Base-by-base conservation (phyloP, 2,329 filamentous ascomycete species). In the Pleochaeta shiraiana region DNA sequence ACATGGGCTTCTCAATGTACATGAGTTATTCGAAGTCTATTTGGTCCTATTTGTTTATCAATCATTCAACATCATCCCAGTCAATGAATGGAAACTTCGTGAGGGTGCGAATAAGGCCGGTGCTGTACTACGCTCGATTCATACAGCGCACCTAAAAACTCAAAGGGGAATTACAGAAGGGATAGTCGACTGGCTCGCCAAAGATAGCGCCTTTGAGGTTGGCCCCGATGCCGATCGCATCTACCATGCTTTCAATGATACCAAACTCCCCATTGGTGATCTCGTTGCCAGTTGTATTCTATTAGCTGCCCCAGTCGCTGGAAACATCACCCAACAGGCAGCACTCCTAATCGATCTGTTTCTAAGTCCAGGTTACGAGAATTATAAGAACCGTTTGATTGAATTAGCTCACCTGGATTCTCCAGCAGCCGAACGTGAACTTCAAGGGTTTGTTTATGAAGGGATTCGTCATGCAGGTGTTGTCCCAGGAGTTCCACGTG, bases 381-480 rank as follows among this genome's bases (percentile, higher is more conserved):
- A 75, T 61, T 79, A 79, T 73, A 80, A 79, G 69, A 72, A 73
- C 1, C 78, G 78, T 34, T 79, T 81, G 65, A 70, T 80, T 26
- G 74, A 79, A 68, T 75, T 81, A 21, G 74, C 79, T 1, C 74
- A 79, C 65, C 74, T 73, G 67, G 74, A 78, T 53, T 73, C 76
- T 4, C 71, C 71, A 3, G 71, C 72, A 1, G 74, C 78, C 1
- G 74, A 76, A 63, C 69, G 72, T 34, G 79, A 81, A 68, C 74
- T 81, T 0, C 76, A 78, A 67, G 78, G 78, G 14, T 81, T 79
- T 70, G 78, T 81, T 1, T 79, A 75, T 67, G 79, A 81, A 69
- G 79, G 79, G 50, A 80, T 81, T 77, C 76, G 79, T 12, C 79
- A 79, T 68, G 76, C 77, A 5, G 77, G 78, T 21, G 76, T 78